Evolutionary conservation across 2,329 filamentous ascomycete species (phyloP), one percentile per base, ranked within the genome.

Genomic region (Grosmannia clavigera): DNA sequence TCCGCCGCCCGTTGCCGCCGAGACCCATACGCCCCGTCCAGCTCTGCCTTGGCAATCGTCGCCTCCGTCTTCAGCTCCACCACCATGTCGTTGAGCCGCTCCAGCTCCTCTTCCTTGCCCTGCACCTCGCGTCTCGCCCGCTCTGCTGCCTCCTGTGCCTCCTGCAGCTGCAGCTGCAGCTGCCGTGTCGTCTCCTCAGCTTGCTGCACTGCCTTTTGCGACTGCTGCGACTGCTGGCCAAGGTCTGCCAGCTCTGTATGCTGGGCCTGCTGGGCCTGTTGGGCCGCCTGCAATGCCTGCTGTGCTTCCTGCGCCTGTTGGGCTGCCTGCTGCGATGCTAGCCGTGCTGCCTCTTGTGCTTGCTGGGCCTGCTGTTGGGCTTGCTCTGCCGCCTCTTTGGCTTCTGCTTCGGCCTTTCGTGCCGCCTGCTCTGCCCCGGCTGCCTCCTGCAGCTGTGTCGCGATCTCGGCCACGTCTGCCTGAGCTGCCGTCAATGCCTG

Each of bases 51-150:
- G 57, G 80, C 79, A 66, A 84, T 78, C 54, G 81, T 82, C 61
- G 82, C 74, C 66, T 84, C 81, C 58, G 81, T 83, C 75, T 84
- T 84, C 68, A 81, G 75, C 70, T 83, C 80, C 40, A 80, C 77
- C 59, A 83, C 68, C 66, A 76, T 75, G 67, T 76, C 72, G 68
- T 79, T 80, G 58, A 80, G 72, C 59, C 72, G 70, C 57, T 81
- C 78, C 43, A 81, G 66, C 62, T 81, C 77, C 55, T 75, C 73
- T 59, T 81, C 77, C 55, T 69, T 67, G 5, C 65, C 67, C 25
- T 62, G 61, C 2, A 66, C 63, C 16, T 68, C 64, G 16, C 67
- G 67, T n/a, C 64, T 63, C 43, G 68, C 70, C 43, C 69, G 64
- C 19, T 67, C 67, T 59, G 68, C 68, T 58, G 64, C 58, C 52